Base-by-base conservation (phyloP, 306 rosid species). In the Abrus pulchellus region DNA sequence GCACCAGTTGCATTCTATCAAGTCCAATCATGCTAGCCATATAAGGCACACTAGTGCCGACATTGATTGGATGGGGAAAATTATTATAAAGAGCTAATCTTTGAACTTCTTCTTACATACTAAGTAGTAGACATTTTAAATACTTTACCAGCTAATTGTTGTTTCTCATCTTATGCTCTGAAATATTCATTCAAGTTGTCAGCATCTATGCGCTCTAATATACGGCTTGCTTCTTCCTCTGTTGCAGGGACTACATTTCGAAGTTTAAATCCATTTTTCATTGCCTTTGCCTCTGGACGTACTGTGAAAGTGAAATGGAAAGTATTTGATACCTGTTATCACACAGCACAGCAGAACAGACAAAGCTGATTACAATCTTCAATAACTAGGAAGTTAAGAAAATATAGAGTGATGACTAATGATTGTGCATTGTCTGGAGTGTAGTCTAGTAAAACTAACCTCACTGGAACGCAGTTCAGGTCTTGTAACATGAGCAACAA, bases 401-500 rank as follows among this genome's bases (percentile, higher is more conserved):
- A 64, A 34, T 12, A 29, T 38, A 28, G 59, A 38, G 13, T 36
- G 44, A 45, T 8, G 7, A 56, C 1, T 40, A 52, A 29, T 61
- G 30, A 28, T 7, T 54, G 56, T 63, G 52, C 50, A 43, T 57
- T 76, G 36, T 72, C 34, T 40, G 7, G 74, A 3, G 5, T n/a
- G 60, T 20, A 77, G 79, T 50, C 63, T 7, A 36, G 27, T 12
- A 48, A 14, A 75, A 68, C 90, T 88, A 80, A 91, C 99, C 96
- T 91, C 99, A 12, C 94, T 88, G 62, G 97, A 84, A 78, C 98
- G 87, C 34, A 95, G 86, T 85, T 95, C 98, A 0, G 98, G 99
- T 88, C 93, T 86, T 9, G 93, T 93, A 47, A 95, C 99, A 76
- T 95, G 99, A 75, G 99, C 97, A 85, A 95, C 98, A 34, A 95